Conservation (phyloP, 805 yeast genomes). For the Myxozyma udenii region DNA sequence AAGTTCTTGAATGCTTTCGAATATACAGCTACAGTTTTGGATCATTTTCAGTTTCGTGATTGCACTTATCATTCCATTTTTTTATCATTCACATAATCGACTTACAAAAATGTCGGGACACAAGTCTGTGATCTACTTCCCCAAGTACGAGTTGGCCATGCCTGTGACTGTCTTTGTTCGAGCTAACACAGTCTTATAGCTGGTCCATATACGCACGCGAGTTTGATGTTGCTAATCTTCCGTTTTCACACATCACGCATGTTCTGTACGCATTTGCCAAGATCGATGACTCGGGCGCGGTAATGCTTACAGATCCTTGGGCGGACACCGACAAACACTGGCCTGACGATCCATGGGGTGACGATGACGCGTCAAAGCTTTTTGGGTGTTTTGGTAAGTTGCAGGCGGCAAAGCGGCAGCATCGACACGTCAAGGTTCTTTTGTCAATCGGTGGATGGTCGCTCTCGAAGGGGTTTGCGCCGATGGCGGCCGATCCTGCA, state of each 20-base stretch:
- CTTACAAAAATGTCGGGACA: background rate
- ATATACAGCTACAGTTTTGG: no score
- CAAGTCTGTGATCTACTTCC: slow-evolving; percentile 15
- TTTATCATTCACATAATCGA: no score
- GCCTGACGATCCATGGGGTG: slow-evolving; percentile 13
- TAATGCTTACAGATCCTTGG: slow-evolving; percentile 59
- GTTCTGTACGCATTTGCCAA: slow-evolving; percentile 75
- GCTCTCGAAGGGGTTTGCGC: slow-evolving; percentile 44
- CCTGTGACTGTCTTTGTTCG: no score
- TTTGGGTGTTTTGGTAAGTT: slow-evolving; percentile 54
- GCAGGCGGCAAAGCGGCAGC: slow-evolving; percentile 44
- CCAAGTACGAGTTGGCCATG: slow-evolving; percentile 15
- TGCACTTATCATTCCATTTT: no score
- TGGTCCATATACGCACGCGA: slow-evolving; percentile 67
- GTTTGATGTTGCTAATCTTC: slow-evolving; percentile 62
- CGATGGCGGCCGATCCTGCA: slow-evolving; percentile 40
- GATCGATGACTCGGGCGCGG: slow-evolving; percentile 55
- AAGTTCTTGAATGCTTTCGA: no score
- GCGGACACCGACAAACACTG: slow-evolving; percentile 43
- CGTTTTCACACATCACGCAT: slow-evolving; percentile 56
- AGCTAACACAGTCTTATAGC: slow-evolving; percentile 35
- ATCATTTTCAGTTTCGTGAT: no score
- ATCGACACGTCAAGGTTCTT: slow-evolving; percentile 50
- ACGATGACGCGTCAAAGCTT: slow-evolving; percentile 3
- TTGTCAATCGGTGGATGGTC: slow-evolving; percentile 88